A percentile compares a stretch with the other conserved stretches of the same genome.
Conservation (phyloP, 768 basidiomycete genomes). For the Panaeolus papilionaceus region DNA sequence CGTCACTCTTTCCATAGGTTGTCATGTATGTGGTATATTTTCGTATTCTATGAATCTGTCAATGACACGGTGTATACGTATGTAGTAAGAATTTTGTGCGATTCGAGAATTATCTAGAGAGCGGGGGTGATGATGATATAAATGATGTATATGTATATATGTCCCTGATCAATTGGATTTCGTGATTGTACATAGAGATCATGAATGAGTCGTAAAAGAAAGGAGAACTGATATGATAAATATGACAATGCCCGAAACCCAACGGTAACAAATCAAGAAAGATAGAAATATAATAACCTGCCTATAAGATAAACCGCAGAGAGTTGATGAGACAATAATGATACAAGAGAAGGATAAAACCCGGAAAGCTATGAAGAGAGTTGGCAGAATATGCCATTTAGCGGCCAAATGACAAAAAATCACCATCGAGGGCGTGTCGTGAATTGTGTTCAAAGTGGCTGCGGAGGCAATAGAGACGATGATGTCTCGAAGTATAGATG, state of each 20-base stretch:
- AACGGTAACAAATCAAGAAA: neutral
- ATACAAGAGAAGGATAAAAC: constrained; percentile 7
- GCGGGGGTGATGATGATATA: neutral
- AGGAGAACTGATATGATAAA: neutral
- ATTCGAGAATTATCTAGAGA: neutral
- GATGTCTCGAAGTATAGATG: neutral
- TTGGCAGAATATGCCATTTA: neutral
- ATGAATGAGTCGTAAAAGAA: neutral
- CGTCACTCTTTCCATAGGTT: no score
- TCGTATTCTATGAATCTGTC: no score
- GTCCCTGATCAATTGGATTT: neutral
- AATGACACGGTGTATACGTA: no score
- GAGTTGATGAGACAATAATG: neutral
- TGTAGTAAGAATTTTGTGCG: no score
- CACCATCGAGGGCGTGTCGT: neutral
- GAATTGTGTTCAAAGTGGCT: neutral
- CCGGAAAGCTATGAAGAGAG: neutral
- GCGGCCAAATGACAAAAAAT: neutral
- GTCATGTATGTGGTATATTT: no score
- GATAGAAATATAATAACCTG: neutral
- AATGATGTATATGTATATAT: neutral
- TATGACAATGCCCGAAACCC: neutral
- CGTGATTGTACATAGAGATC: neutral
- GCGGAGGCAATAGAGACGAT: neutral
- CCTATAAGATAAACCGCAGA: neutral